A percentile compares a stretch with the other conserved stretches of the same genome.
phyloP scores from a whole-genome alignment of 2,329 filamentous ascomycete species.

The Neofusicoccum ribis region DNA sequence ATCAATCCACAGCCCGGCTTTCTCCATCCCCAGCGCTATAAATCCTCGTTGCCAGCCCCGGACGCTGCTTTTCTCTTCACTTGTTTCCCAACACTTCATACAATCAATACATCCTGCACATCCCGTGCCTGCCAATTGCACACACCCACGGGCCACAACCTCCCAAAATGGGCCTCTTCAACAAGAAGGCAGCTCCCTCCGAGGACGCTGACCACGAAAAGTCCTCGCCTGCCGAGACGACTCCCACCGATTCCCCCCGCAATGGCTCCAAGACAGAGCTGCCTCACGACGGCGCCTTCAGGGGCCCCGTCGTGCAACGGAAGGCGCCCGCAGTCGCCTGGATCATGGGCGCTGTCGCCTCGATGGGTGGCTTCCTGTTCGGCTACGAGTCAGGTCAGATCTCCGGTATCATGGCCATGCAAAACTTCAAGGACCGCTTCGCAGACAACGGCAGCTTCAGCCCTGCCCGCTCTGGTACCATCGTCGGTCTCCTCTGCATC shows the following conservation, averaged over 20 bases:
- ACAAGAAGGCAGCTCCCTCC: conserved; percentile 11
- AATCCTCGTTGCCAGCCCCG: conserved; percentile 1
- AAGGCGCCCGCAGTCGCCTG: conserved; percentile 30
- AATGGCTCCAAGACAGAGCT: conserved; percentile 8
- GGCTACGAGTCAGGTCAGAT: conserved; percentile 59
- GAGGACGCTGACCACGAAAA: conserved; percentile 9
- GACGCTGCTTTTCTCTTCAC: conserved; percentile 2
- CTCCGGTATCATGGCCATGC: conserved; percentile 41
- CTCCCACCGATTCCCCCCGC: conserved; percentile 16
- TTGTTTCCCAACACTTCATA: conserved; percentile 4
- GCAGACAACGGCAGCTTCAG: conserved; percentile 35
- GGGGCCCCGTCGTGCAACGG: background rate
- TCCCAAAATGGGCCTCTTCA: conserved; percentile 20
- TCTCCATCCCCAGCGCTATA: conserved; percentile 14
- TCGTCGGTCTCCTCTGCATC: conserved; percentile 47
- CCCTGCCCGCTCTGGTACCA: conserved; percentile 38
- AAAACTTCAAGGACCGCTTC: conserved; percentile 59
- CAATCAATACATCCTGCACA: background rate
- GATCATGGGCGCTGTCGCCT: conserved; percentile 58
- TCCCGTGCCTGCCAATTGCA: conserved; percentile 13
- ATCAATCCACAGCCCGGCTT: conserved; percentile 11
- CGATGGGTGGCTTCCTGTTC: conserved; percentile 63
- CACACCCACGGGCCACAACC: conserved; percentile 4
- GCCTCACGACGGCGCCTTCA: background rate
- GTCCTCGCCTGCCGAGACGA: conserved; percentile 17